phyloP scores from a whole-genome alignment of 495 filamentous ascomycete species.

The Umbilicaria muhlenbergii region DNA sequence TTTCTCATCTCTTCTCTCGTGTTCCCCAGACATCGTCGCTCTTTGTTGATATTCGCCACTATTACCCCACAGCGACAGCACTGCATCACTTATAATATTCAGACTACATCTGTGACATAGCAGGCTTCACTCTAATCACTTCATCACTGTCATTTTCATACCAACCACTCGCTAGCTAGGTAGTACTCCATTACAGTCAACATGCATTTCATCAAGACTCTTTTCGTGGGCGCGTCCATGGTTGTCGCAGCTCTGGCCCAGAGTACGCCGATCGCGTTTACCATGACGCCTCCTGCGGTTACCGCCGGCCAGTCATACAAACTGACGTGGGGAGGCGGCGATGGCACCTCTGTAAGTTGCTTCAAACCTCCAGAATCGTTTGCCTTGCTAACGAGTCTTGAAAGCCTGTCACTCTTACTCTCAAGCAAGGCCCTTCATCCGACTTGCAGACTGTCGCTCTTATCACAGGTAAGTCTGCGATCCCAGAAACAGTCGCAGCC shows the following conservation, averaged over 20 bases:
- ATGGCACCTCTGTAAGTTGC: constrained; percentile 15
- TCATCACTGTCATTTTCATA: no score
- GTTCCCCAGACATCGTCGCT: constrained; percentile 3
- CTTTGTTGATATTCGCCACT: constrained; percentile 4
- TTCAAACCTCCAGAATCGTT: background rate
- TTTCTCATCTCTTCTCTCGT: background rate
- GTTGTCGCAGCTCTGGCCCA: constrained; percentile 19
- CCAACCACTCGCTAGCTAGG: no score
- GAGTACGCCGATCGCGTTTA: constrained; percentile 21
- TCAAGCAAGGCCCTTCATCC: constrained; percentile 25
- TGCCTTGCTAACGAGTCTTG: background rate
- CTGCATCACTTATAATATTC: background rate
- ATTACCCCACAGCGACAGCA: background rate
- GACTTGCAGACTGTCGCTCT: constrained; percentile 26
- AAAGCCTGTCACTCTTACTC: constrained; percentile 23
- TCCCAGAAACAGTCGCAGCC: no score
- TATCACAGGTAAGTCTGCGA: constrained; percentile 14
- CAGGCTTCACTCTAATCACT: no score
- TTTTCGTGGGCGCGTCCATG: constrained; percentile 22
- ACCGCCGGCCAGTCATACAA: constrained; percentile 24
- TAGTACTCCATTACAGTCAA: constrained; percentile 2
- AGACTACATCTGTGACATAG: background rate
- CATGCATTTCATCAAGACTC: constrained; percentile 19
- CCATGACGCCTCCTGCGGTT: constrained; percentile 25
- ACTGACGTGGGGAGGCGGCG: constrained; percentile 27